Evolutionary conservation across 257 asterid genomes (phyloP).

Genomic region (Ligustrum vulgare): DNA sequence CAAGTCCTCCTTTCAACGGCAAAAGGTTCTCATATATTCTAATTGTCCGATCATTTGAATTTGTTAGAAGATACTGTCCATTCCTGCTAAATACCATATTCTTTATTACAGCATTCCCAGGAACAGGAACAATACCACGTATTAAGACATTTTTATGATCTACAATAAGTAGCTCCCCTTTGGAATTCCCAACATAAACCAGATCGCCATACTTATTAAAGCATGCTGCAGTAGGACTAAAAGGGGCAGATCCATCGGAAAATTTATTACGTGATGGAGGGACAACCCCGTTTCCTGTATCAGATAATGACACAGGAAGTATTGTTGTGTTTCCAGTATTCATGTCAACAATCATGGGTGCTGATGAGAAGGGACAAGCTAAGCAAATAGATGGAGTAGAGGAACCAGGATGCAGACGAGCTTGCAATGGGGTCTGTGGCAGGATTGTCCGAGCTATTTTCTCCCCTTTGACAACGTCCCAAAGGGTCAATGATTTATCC

Average conservation of each 20-base stretch:
- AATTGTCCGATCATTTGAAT: constrained; percentile 78
- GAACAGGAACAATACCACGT: constrained; percentile 57
- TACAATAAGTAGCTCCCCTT: constrained; percentile 80
- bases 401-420: constrained; percentile 81
- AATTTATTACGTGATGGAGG: constrained; percentile 61
- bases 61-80: constrained; percentile 80
- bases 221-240: constrained; percentile 90
- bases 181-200: constrained; percentile 80
- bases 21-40: constrained; percentile 82
- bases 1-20: constrained; percentile 59
- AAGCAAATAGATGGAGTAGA: constrained; percentile 75
- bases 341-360: constrained; percentile 80
- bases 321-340: constrained; percentile 44
- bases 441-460: constrained; percentile 59
- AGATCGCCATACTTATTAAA: constrained; percentile 81
- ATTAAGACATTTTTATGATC: constrained; percentile 52
- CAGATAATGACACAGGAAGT: constrained; percentile 72
- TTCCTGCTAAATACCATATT: constrained; percentile 77
- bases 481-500: constrained; percentile 80
- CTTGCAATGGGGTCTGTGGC: constrained; percentile 75
- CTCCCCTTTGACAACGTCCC: constrained; percentile 89
- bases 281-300: constrained; percentile 44
- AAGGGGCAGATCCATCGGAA: constrained; percentile 80
- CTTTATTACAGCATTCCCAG: constrained; percentile 75
- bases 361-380: constrained; percentile 85